These are phyloP conservation scores for Neostapfia colusana DNA, from an alignment of 176 grass and related monocot species.

Conservation along the genomic window DNA sequence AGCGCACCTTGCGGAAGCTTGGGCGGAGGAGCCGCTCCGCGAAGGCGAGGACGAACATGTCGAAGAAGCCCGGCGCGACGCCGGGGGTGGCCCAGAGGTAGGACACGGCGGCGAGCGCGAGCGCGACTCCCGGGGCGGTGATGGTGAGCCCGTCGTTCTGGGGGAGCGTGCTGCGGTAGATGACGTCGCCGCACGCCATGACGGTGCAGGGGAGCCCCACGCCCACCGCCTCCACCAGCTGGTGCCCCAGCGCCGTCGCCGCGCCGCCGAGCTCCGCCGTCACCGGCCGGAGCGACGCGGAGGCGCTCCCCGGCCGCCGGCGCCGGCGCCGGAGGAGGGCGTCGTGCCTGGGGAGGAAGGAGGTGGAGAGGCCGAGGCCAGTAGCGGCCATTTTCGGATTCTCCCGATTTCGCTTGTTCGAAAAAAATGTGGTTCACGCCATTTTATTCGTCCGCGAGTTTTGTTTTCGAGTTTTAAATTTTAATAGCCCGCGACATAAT, in stretches of 20 bases:
- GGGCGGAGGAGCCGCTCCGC: constrained; percentile 75
- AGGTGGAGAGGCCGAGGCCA: constrained; percentile 61
- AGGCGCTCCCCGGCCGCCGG: neutral
- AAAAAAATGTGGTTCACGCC: constrained; percentile 40
- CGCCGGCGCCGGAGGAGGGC: constrained; percentile 36
- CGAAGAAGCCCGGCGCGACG: constrained; percentile 93
- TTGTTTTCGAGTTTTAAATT: too few species aligned
- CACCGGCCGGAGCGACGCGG: constrained; percentile 44
- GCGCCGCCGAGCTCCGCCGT: constrained; percentile 36
- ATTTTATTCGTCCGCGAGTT: too few species aligned
- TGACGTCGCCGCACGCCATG: constrained; percentile 95
- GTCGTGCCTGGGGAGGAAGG: constrained; percentile 62
- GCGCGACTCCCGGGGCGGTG: constrained; percentile 63
- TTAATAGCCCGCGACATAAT: too few species aligned
- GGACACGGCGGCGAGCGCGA: constrained; percentile 55
- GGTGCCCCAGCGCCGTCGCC: constrained; percentile 47
- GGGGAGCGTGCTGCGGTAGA: constrained; percentile 96
- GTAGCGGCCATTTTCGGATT: constrained; percentile 46
- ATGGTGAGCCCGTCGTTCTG: constrained; percentile 71
- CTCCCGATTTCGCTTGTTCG: neutral
- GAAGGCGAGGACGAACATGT: constrained; percentile 95
- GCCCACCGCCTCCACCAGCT: constrained; percentile 84
- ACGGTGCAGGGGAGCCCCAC: constrained; percentile 98
- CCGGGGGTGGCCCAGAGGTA: constrained; percentile 97
- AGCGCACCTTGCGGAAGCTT: constrained; percentile 74